Evolutionary conservation across 768 basidiomycete genomes (phyloP).

Genomic region (Daedaleopsis sinensis): DNA sequence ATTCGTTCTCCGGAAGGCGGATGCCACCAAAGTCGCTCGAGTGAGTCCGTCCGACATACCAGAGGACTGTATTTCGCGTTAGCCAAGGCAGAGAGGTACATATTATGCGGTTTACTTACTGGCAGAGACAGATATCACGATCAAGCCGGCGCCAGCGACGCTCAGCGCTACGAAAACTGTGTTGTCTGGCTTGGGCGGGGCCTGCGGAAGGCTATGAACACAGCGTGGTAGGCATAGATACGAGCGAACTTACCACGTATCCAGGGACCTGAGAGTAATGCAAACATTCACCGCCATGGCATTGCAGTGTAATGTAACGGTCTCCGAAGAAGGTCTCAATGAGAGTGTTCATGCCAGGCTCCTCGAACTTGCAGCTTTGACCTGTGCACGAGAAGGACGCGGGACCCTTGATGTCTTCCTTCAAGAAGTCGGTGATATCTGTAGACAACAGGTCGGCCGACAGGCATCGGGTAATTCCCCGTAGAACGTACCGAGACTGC

Average conservation of each 20-base stretch:
- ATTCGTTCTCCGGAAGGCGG: conserved; percentile 79
- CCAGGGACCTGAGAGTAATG: conserved; percentile 94
- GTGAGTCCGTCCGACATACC: conserved; percentile 86
- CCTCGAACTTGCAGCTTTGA: conserved; percentile 85
- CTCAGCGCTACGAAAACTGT: conserved; percentile 83
- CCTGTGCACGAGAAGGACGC: conserved; percentile 83
- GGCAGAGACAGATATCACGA: conserved; percentile 71
- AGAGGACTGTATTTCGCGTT: conserved; percentile 55
- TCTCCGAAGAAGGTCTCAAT: conserved; percentile 96
- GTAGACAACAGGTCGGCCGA: not conserved
- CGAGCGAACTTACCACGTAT: conserved; percentile 59
- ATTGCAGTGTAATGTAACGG: conserved; percentile 82
- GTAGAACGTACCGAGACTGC: conserved; percentile 78
- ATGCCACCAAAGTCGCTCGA: conserved; percentile 71
- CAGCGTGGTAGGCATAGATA: not conserved
- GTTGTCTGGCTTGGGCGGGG: conserved; percentile 83
- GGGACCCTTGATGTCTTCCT: conserved; percentile 88
- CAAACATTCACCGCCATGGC: conserved; percentile 90
- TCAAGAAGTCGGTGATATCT: conserved; percentile 95
- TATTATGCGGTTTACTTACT: conserved; percentile 37
- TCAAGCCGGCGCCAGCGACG: conserved; percentile 71
- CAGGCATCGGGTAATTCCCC: not conserved
- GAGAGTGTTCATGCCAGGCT: conserved; percentile 94
- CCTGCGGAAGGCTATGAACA: conserved; percentile 39
- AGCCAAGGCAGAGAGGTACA: not conserved